phyloP scores from a whole-genome alignment of 2,329 filamentous ascomycete genomes.

The Alternaria rosae region DNA sequence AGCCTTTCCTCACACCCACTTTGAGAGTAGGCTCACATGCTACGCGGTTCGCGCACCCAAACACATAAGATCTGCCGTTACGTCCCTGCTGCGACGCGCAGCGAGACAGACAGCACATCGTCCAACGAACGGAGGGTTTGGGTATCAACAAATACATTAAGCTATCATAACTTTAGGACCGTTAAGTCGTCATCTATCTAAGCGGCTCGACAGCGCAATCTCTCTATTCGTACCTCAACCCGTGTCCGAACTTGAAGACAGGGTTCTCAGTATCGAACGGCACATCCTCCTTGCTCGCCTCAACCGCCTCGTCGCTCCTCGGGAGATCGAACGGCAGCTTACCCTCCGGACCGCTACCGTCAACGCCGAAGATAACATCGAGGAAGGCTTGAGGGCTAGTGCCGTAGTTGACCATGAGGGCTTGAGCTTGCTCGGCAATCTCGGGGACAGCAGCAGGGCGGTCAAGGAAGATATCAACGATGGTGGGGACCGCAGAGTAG shows the following conservation, averaged over 20 bases:
- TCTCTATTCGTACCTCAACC: constrained; percentile 39
- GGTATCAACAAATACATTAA: neutral
- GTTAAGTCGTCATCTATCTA: neutral
- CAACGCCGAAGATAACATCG: constrained; percentile 53
- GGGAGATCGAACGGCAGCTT: constrained; percentile 60
- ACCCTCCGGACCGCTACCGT: constrained; percentile 50
- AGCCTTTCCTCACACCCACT: no score
- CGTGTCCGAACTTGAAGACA: constrained; percentile 46
- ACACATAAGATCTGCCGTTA: neutral
- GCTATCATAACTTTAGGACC: neutral
- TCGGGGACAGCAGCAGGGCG: constrained; percentile 56
- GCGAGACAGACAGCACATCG: neutral
- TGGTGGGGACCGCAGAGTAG: constrained; percentile 49
- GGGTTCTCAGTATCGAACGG: constrained; percentile 50
- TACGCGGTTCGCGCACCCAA: neutral
- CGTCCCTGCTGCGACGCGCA: neutral
- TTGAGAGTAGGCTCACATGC: no score
- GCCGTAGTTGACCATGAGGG: constrained; percentile 53
- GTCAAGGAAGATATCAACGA: constrained; percentile 56
- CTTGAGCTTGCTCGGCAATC: constrained; percentile 48
- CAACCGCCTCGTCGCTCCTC: constrained; percentile 54
- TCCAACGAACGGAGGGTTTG: neutral
- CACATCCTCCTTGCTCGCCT: constrained; percentile 44
- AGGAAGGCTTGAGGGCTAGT: constrained; percentile 54
- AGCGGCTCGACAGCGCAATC: neutral